phyloP scores from a whole-genome alignment of 495 filamentous ascomycete species.

The Penicillium canescens region DNA sequence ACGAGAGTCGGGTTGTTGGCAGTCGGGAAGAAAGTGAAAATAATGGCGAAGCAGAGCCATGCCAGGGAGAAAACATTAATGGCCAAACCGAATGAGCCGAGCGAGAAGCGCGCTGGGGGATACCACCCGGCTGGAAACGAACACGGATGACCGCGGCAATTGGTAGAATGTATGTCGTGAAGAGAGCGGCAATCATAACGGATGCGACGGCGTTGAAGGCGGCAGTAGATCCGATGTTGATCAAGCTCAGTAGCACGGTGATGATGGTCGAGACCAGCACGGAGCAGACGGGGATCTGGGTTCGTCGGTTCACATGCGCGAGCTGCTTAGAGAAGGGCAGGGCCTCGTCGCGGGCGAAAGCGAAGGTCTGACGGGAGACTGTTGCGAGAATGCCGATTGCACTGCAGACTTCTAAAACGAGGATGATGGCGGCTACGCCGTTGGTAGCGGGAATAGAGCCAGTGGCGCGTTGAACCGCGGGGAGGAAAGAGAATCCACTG shows the following conservation, averaged over 20 bases:
- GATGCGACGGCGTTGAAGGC: slow-evolving; percentile 49
- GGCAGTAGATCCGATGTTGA: slow-evolving; percentile 46
- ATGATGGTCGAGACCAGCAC: slow-evolving; percentile 51
- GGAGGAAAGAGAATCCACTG: slow-evolving; percentile 41
- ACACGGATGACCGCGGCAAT: slow-evolving; percentile 29
- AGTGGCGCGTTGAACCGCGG: slow-evolving; percentile 34
- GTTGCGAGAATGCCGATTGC: slow-evolving; percentile 42
- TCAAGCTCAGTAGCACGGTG: slow-evolving; percentile 45
- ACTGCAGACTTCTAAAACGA: slow-evolving; percentile 41
- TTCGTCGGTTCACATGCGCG: slow-evolving; percentile 36
- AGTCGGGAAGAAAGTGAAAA: slow-evolving; percentile 51
- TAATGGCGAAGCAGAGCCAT: slow-evolving; percentile 33
- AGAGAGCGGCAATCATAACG: slow-evolving; percentile 40
- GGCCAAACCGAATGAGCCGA: slow-evolving; percentile 21
- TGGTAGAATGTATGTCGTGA: slow-evolving; percentile 43
- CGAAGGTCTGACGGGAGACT: slow-evolving; percentile 46
- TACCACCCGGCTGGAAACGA: slow-evolving; percentile 22
- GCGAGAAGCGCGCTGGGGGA: slow-evolving; percentile 26
- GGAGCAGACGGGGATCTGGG: slow-evolving; percentile 54
- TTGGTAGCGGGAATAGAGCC: slow-evolving; percentile 29
- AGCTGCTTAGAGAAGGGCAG: slow-evolving; percentile 39
- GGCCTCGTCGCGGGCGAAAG: slow-evolving; percentile 54
- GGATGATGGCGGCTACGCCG: slow-evolving; percentile 39
- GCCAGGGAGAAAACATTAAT: slow-evolving; percentile 26
- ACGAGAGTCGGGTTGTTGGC: slow-evolving; percentile 27